Evolutionary conservation across 345 rosid species (phyloP).

Genomic region (Viola odorata): DNA sequence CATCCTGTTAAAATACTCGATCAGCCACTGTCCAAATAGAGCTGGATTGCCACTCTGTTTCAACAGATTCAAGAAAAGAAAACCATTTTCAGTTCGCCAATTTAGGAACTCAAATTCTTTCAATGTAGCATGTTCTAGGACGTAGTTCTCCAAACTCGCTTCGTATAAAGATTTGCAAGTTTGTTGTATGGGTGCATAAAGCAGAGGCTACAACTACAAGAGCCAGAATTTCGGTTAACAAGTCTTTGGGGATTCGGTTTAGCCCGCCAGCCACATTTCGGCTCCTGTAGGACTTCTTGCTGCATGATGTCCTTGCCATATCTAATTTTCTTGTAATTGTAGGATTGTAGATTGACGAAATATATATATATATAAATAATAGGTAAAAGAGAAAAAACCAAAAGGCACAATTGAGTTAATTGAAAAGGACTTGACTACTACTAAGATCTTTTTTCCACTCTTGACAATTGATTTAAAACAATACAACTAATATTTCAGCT

Average conservation of each 20-base stretch:
- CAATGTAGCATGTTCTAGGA: constrained; percentile 1
- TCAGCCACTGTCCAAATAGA: neutral
- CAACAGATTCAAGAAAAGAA: constrained; percentile 4
- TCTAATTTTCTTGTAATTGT: too few relatives aligned
- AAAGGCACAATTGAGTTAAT: too few relatives aligned
- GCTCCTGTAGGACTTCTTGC: too few relatives aligned
- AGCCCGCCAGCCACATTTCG: too few relatives aligned
- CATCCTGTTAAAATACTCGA: neutral
- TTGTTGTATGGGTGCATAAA: neutral
- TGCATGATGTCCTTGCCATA: too few relatives aligned
- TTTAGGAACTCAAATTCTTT: neutral
- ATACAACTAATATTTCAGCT: too few relatives aligned
- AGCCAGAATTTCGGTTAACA: constrained; percentile 7
- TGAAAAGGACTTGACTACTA: too few relatives aligned
- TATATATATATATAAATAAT: too few relatives aligned
- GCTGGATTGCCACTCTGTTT: constrained; percentile 7
- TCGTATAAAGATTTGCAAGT: constrained; percentile 4
- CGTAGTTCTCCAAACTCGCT: neutral
- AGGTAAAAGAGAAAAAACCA: too few relatives aligned
- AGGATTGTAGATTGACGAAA: too few relatives aligned
- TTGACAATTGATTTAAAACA: too few relatives aligned
- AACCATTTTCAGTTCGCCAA: neutral
- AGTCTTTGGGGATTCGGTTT: constrained; percentile 1
- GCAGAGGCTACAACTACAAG: constrained; percentile 3
- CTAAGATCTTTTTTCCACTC: too few relatives aligned